Percentiles rank a stretch among this genome's conserved stretches.
phyloP scores from a whole-genome alignment of 768 basidiomycete species.

The Pleurotus citrinopileatus region DNA sequence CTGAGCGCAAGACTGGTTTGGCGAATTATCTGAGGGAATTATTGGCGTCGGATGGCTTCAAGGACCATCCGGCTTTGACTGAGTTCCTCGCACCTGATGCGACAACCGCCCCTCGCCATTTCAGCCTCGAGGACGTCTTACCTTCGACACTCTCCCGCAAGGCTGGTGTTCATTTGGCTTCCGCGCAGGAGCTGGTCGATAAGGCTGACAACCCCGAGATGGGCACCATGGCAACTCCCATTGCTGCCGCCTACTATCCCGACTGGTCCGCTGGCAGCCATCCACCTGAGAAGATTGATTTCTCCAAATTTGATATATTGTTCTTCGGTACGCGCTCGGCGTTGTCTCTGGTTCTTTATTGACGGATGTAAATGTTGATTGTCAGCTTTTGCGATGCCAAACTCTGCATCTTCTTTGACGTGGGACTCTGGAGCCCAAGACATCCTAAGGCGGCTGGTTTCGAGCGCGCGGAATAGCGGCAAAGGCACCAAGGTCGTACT shows the following conservation, averaged over 20 bases:
- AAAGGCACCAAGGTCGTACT: constrained; percentile 64
- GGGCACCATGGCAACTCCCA: constrained; percentile 24
- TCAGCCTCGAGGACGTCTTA: constrained; percentile 43
- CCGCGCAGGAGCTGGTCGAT: background rate
- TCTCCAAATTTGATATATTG: constrained; percentile 61
- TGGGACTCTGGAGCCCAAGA: constrained; percentile 50
- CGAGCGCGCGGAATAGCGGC: constrained; percentile 50
- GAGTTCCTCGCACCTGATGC: constrained; percentile 35
- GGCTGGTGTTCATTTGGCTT: constrained; percentile 23
- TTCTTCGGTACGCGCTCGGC: constrained; percentile 49
- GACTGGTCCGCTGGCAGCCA: constrained; percentile 46
- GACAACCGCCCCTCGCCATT: constrained; percentile 19
- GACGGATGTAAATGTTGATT: background rate
- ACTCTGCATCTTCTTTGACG: constrained; percentile 46
- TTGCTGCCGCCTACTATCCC: constrained; percentile 47
- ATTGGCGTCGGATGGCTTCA: constrained; percentile 32
- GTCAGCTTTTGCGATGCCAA: constrained; percentile 69
- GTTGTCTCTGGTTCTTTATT: background rate
- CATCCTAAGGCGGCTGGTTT: constrained; percentile 56
- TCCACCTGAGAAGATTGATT: constrained; percentile 60
- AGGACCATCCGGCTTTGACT: constrained; percentile 28
- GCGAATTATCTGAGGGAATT: constrained; percentile 39
- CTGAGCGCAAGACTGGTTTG: constrained; percentile 48
- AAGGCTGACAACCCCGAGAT: constrained; percentile 16
- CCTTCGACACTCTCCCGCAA: constrained; percentile 44